Evolutionary conservation across 2,329 filamentous ascomycete genomes (phyloP).

Genomic region (Ophiostoma triangulosporum): DNA sequence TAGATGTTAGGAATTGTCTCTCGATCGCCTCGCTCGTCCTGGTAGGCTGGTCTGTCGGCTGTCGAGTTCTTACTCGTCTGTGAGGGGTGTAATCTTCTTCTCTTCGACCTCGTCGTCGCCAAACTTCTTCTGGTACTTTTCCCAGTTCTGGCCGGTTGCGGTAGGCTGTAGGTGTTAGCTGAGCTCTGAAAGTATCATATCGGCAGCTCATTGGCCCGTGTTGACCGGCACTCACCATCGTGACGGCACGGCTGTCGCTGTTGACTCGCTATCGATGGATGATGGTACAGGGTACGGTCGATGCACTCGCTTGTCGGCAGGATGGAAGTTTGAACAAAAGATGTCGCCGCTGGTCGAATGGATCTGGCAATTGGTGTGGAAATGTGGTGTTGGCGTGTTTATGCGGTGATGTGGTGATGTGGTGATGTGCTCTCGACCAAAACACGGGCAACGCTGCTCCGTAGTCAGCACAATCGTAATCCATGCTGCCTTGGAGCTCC

Average conservation of each 20-base stretch:
- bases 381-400: not conserved
- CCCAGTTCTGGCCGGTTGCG: conserved; percentile 88
- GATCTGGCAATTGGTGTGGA: no score
- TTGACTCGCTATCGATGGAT: conserved; percentile 1
- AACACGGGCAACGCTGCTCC: conserved; percentile 1
- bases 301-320: not conserved
- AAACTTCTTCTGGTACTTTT: conserved; percentile 97
- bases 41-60: not conserved
- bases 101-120: conserved; percentile 94
- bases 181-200: not conserved
- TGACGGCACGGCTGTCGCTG: not conserved
- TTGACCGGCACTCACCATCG: not conserved
- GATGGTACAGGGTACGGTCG: not conserved
- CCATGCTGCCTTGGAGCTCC: conserved; percentile 13
- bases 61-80: conserved; percentile 62
- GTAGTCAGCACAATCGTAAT: conserved; percentile 12
- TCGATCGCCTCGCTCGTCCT: not conserved
- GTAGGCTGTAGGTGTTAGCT: conserved; percentile 52
- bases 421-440: not conserved
- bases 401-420: not conserved
- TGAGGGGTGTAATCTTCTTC: conserved; percentile 97
- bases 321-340: not conserved
- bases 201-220: no score
- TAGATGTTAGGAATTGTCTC: not conserved
- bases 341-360: no score